phyloP scores from a whole-genome alignment of 163 green algal species.

The Scenedesmus sp. region DNA sequence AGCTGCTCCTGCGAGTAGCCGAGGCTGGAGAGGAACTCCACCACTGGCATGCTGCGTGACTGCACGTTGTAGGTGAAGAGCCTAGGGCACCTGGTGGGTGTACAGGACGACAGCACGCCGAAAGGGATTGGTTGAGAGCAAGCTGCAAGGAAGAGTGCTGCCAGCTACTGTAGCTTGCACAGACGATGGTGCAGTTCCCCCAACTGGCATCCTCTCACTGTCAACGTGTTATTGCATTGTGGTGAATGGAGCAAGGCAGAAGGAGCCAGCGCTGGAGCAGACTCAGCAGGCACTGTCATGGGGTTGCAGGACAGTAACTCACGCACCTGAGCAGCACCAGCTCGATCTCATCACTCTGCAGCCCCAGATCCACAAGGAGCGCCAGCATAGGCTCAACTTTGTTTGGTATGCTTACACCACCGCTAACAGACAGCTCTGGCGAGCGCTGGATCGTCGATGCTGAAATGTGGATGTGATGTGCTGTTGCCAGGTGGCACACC shows the following conservation, averaged over 20 bases:
- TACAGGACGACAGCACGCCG: background rate
- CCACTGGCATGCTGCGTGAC: background rate
- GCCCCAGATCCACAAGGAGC: conserved; percentile 1
- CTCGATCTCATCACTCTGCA: conserved; percentile 28
- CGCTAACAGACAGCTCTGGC: background rate
- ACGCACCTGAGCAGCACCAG: conserved; percentile 25
- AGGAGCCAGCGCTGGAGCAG: too few relatives aligned
- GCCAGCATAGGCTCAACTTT: conserved; percentile 46
- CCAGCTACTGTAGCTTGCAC: background rate
- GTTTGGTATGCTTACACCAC: conserved; percentile 4
- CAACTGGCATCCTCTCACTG: background rate
- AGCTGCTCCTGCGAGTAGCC: conserved; percentile 40
- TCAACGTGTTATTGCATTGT: background rate
- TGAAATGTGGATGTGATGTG: conserved; percentile 10
- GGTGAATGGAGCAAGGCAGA: too few relatives aligned
- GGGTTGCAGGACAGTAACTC: background rate
- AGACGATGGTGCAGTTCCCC: background rate
- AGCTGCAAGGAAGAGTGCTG: background rate
- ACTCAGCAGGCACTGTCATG: background rate
- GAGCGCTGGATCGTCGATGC: conserved; percentile 1
- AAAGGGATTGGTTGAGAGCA: background rate
- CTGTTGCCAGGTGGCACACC: conserved; percentile 9
- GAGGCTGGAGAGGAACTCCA: conserved; percentile 29
- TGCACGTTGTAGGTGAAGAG: conserved; percentile 45
- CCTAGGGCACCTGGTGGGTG: conserved; percentile 10